Evolutionary conservation across 495 filamentous ascomycete species (phyloP), one percentile per base, ranked within the genome.

Genomic region (Peziza echinospora): DNA sequence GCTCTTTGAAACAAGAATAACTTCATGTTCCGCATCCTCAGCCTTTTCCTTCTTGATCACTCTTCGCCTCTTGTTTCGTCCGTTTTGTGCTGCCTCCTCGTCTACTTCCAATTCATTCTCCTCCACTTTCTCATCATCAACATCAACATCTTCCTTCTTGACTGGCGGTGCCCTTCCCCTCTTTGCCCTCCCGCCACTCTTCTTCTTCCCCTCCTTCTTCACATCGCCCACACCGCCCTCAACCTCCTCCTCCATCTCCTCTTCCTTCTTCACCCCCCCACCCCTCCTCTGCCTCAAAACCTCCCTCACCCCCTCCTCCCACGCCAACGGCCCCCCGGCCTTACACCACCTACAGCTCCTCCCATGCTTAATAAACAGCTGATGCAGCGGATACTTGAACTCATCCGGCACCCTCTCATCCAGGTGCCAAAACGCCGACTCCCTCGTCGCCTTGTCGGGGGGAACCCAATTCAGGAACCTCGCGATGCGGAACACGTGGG

Each of bases 401-500:
- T 83, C 71, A 54, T 92, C 74, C 0, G 87, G 87, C 24, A 94
- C 75, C 5, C 71, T 69, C 16, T 80, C 74, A 30, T 97, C 85
- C 25, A 78, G 71, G 57, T 97, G 89, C 19, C 69, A 69, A 60
- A 82, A 93, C 0, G 81, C 76, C 13, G 75, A 73, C 41, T 85
- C 71, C 21, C 77, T 67, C 9, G 65, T 78, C 0, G 75, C 75
- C 17, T 72, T 73, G 24, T 63, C 54, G 0, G 75, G 72, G 0
- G 78, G 78, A 9, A 85, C 69, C 89, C 89, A 97, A 11, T 76
- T 73, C 0, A 97, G 72, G 77, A 84, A 93, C 47, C 75, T 77
- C 55, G 74, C 76, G 47, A 93, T 71, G 17, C 83, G 75, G 57
- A 77, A 77, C 50, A 89, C 82, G 53, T 87, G 83, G 0, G 83